phyloP scores from a whole-genome alignment of 257 asterid species.

The Solanum pennellii region DNA sequence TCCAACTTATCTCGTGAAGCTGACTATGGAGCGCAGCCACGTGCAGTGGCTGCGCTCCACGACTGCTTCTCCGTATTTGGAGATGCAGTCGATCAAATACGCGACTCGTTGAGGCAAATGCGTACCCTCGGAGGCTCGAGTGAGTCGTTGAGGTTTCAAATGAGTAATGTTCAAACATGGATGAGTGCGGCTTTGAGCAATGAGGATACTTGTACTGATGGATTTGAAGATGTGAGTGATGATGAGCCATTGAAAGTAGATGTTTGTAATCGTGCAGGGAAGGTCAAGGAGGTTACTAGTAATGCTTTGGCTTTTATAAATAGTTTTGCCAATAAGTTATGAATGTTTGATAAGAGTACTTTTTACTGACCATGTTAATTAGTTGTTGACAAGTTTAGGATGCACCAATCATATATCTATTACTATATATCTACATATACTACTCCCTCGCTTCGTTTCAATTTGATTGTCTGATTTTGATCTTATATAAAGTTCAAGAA shows the following conservation, averaged over 20 bases:
- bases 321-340: slow-evolving; percentile 33
- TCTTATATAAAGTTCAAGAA: not conserved
- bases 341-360: not conserved
- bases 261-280: slow-evolving; percentile 33
- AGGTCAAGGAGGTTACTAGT: slow-evolving; percentile 54
- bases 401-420: not conserved
- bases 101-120: slow-evolving; percentile 65
- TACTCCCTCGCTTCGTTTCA: not conserved
- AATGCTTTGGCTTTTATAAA: slow-evolving; percentile 82
- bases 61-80: slow-evolving; percentile 56
- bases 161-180: slow-evolving; percentile 95
- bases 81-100: slow-evolving; percentile 64
- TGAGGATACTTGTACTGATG: slow-evolving; percentile 86
- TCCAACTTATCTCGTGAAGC: slow-evolving; percentile 26
- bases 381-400: not conserved
- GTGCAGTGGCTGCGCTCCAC: slow-evolving; percentile 45
- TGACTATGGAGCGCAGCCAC: slow-evolving; percentile 40
- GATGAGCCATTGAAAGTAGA: slow-evolving; percentile 35
- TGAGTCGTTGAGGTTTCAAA: slow-evolving; percentile 54
- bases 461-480: not conserved
- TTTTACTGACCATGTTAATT: not conserved
- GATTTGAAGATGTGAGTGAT: slow-evolving; percentile 42
- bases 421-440: not conserved
- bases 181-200: slow-evolving; percentile 88
- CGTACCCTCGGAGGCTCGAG: slow-evolving; percentile 31